Percentiles rank a stretch among this genome's conserved stretches.
Conservation (phyloP, 2,329 filamentous ascomycete genomes). For the Colletotrichum plurivorum region DNA sequence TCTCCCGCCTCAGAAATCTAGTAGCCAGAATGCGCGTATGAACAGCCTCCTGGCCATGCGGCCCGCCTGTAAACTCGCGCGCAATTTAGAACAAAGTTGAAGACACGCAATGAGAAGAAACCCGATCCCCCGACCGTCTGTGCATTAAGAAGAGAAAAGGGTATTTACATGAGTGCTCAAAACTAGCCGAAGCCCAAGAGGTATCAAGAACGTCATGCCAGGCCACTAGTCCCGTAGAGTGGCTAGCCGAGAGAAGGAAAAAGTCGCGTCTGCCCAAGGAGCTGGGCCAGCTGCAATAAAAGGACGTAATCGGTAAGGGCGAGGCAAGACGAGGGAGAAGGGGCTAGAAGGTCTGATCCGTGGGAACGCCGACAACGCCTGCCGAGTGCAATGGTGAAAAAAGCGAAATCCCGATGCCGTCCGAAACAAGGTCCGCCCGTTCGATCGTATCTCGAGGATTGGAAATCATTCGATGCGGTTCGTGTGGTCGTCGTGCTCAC, state of each 20-base stretch:
- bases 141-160: constrained; percentile 32
- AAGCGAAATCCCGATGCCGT: constrained; percentile 16
- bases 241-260: constrained; percentile 5
- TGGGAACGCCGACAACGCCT: constrained; percentile 38
- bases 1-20: constrained; percentile 22
- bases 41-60: constrained; percentile 15
- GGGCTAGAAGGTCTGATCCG: constrained; percentile 32
- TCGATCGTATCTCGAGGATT: constrained; percentile 26
- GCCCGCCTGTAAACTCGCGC: constrained; percentile 14
- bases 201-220: constrained; percentile 36
- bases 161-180: constrained; percentile 37
- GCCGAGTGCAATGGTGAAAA: constrained; percentile 33
- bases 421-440: constrained; percentile 30
- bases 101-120: constrained; percentile 10
- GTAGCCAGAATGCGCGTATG: constrained; percentile 24
- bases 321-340: constrained; percentile 6
- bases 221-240: constrained; percentile 27
- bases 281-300: constrained; percentile 36
- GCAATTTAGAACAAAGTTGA: constrained; percentile 10
- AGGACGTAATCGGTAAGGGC: constrained; percentile 27
- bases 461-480: not conserved
- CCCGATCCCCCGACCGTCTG: constrained; percentile 16
- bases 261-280: constrained; percentile 31
- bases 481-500: constrained; percentile 54
- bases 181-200: constrained; percentile 32